Conservation (phyloP, 192 early-diverging fungal genomes). For the Coemansia brasiliensis region DNA sequence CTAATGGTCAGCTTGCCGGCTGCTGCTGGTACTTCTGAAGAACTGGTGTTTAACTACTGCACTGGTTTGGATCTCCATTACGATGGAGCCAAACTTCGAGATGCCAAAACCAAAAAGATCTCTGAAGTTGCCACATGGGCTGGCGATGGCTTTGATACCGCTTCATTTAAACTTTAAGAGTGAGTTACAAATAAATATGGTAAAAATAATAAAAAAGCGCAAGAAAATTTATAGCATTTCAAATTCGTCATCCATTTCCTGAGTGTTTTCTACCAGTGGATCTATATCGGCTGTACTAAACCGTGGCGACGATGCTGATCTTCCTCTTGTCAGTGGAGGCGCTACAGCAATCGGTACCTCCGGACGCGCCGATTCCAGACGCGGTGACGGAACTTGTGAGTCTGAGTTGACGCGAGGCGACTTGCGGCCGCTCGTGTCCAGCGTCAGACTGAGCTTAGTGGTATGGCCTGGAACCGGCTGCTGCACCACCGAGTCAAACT, state of each 20-base stretch:
- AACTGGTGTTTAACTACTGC: slow-evolving; percentile 50
- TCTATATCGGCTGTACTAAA: slow-evolving; percentile 29
- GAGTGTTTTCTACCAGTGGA: slow-evolving; percentile 5
- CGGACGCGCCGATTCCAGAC: slow-evolving; percentile 13
- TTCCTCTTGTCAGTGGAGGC: slow-evolving; percentile 26
- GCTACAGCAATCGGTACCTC: slow-evolving; percentile 5
- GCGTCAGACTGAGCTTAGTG: not conserved
- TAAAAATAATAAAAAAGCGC: no score
- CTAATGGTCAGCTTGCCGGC: slow-evolving; percentile 32
- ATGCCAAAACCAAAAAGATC: slow-evolving; percentile 40
- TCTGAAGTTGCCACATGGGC: slow-evolving; percentile 47
- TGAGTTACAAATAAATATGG: no score
- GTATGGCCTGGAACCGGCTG: slow-evolving; percentile 18
- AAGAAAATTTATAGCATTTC: slow-evolving; percentile 20
- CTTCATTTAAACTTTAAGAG: slow-evolving; percentile 26
- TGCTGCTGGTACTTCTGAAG: slow-evolving; percentile 38
- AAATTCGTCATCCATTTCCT: slow-evolving; percentile 14
- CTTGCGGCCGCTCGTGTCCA: slow-evolving; percentile 27
- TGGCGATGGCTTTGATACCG: slow-evolving; percentile 40
- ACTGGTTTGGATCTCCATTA: slow-evolving; percentile 46
- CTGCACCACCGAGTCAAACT: slow-evolving; percentile 38
- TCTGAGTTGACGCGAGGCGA: slow-evolving; percentile 53
- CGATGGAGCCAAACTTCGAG: slow-evolving; percentile 27
- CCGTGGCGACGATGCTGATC: slow-evolving; percentile 51
- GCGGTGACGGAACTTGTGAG: slow-evolving; percentile 37